Evolutionary conservation across 2,329 filamentous ascomycete species (phyloP), one percentile per base, ranked within the genome.

Genomic region (Clonostachys rhizophaga): DNA sequence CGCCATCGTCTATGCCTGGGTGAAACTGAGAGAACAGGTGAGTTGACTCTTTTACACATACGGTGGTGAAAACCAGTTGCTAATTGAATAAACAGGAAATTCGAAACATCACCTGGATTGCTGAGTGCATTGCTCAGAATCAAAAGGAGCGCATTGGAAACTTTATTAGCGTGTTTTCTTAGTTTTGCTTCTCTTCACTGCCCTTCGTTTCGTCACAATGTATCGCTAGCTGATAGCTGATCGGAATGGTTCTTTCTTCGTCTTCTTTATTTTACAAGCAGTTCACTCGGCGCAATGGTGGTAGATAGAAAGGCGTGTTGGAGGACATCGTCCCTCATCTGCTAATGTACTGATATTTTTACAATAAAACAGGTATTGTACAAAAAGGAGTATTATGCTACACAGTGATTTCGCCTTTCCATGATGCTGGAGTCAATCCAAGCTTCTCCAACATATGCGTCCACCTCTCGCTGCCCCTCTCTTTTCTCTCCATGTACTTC

Each of bases 141-240:
- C 94, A 99, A 72, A 99, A 99, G 76, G 94, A 99, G 70, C 84
- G 94, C 64, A 97, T 99, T 66, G 88, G 89, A 58, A 99, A 97
- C 72, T 99, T 95, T 71, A 99, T 99, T 67, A 96, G 91, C 70
- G 94, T 97, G 52, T 96, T 99, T 71, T 96, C 71, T 30, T 30
- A 30, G 24, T 30, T 30, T 30, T 30, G 24, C 24, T 30, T 30
- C 24, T 30, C 9, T 79, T 57, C 53, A 41, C 47, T 33, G 20
- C 34, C 40, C 7, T 39, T 18, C 24, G 40, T 42, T 42, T n/a
- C 10, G 12, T 30, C 24, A 30, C 9, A 9, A 30, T 3, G 24
- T 30, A 30, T 30, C 24, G 24, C 9, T 30, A 30, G 24, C 24
- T 30, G 24, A 30, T 30, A 30, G 24, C 24, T 30, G 24, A 44